Percentiles rank a stretch among this genome's conserved stretches.
These are phyloP conservation scores for Withania somnifera DNA, from an alignment of 305 asterid genomes.

Conservation along the genomic window DNA sequence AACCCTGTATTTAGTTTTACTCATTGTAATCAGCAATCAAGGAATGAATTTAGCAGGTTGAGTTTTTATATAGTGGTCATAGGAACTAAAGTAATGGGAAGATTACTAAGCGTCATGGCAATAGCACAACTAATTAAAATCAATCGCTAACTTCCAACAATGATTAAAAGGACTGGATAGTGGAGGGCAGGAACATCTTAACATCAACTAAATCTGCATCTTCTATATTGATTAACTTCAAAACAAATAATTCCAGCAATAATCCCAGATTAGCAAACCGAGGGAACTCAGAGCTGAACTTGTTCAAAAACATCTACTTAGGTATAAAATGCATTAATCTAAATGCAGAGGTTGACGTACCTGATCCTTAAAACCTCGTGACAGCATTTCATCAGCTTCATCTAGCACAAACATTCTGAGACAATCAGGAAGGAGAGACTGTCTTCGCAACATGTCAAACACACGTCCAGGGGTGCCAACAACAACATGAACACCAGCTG, in stretches of 20 bases:
- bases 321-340: neutral
- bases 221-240: neutral
- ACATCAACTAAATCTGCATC: neutral
- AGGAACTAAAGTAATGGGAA: neutral
- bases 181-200: neutral
- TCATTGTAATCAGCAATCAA: neutral
- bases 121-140: neutral
- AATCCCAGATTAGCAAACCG: neutral
- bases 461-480: constrained; percentile 27
- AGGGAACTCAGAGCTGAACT: neutral
- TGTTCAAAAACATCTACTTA: neutral
- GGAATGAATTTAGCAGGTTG: neutral
- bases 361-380: constrained; percentile 26
- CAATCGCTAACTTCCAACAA: neutral
- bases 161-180: neutral
- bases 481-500: constrained; percentile 23
- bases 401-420: constrained; percentile 23
- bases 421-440: constrained; percentile 19
- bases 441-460: constrained; percentile 22
- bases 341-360: neutral
- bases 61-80: too few species aligned
- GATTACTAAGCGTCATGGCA: neutral
- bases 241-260: neutral
- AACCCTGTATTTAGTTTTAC: neutral
- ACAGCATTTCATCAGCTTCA: constrained; percentile 24